phyloP scores from a whole-genome alignment of 176 grass and related monocot species.

The Carex cristatella region DNA sequence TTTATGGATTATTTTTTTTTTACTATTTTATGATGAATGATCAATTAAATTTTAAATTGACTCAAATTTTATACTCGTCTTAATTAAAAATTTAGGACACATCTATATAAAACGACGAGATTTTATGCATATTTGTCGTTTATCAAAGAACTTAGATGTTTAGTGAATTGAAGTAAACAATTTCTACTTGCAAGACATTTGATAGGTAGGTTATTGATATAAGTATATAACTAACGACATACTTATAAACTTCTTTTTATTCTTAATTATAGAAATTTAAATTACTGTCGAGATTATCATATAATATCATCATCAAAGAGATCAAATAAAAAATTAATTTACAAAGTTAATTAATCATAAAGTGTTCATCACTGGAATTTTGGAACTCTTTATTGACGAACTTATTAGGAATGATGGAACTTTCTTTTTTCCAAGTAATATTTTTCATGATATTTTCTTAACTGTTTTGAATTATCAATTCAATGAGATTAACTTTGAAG shows the following conservation, averaged over 20 bases:
- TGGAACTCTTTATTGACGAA: background rate
- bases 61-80: too few species aligned
- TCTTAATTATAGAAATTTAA: background rate
- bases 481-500: background rate
- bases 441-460: background rate
- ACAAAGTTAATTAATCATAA: background rate
- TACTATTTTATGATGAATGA: too few species aligned
- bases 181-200: too few species aligned
- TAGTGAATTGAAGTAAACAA: too few species aligned
- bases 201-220: background rate
- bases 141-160: too few species aligned
- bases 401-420: background rate
- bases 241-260: background rate
- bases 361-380: background rate
- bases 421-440: background rate
- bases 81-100: too few species aligned
- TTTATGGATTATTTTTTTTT: too few species aligned
- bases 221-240: background rate
- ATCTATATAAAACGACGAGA: too few species aligned
- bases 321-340: background rate
- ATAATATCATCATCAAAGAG: background rate
- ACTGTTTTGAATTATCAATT: background rate
- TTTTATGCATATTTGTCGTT: too few species aligned
- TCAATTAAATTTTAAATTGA: too few species aligned
- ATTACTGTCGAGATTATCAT: background rate